Evolutionary conservation across 2,329 filamentous ascomycete species (phyloP), one percentile per base, ranked within the genome.

Genomic region (Neurospora sp.): DNA sequence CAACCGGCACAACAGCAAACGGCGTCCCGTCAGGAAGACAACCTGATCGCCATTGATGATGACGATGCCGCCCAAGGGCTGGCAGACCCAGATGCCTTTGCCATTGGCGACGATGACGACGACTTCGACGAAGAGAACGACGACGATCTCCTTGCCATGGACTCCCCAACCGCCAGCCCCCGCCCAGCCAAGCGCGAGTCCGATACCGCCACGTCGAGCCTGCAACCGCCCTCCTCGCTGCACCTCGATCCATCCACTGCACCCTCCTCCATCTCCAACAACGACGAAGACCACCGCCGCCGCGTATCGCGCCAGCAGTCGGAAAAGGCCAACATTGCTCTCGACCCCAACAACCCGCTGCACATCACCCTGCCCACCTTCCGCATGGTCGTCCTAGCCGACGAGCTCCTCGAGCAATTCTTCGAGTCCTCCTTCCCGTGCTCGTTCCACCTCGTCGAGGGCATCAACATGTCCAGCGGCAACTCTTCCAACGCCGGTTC

Each of bases 321-420:
- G 1, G 90, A 93, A 78, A 87, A 91, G 23, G 93, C 93, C 66
- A 99, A 99, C 78, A 89, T 90, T 9, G 96, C 96, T 0, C 86
- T 99, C 4, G 94, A 99, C 78, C 96, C 96, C 2, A 90, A 93
- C 36, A 95, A 97, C 73, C 96, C 96, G 7, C 86, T 99, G 0
- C 92, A 97, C 78, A 97, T 99, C 77, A 98, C 96, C 0, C 86
- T 99, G 1, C 96, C 96, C 0, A 99, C 96, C 0, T 99, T 99
- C 86, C 91, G 96, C 74, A 99, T 99, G 96, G 93, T 99, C 3
- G 92, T 99, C 10, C 88, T 99, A 8, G 96, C 96, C 62, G 96
- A 99, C 77, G 96, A 99, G 79, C 86, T 96, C 0, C 87, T 99
- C 6, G 95, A 99, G 77, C 92, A 96, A 75, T 99, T 99, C 81